Evolutionary conservation across 192 early-diverging fungal genomes (phyloP), one percentile per base, ranked within the genome.

Genomic region (Mortierella antarctica): DNA sequence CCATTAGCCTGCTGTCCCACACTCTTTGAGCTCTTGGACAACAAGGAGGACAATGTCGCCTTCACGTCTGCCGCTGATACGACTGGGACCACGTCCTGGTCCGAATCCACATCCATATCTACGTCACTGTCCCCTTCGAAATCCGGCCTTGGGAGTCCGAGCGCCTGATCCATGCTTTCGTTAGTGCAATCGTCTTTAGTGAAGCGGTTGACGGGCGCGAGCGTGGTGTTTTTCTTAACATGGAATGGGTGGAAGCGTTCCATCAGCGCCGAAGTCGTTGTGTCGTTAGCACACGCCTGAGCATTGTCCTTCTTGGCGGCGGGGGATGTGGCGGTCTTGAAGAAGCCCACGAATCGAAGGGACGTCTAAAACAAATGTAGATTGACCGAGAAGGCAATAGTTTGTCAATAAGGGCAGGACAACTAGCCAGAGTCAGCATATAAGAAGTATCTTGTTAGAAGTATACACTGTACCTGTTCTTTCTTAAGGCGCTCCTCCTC

Each of bases 231-330:
- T 10, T 87, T 82, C 57, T 89, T 91, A n/a, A 86, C 71, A 69
- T 88, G 86, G 66, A 92, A 93, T 31, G 88, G 86, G 5, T 79
- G 88, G 60, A 93, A 93, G 6, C 82, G 74, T 7, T 83, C 70
- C 42, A 60, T 60, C 14, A 86, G 85, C 14, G 77, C 44, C 11
- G 65, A n/a, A 7, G 58, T 18, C 20, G 65, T 20, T 0, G 59
- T 12, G 50, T 82, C 73, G 63, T 59, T 64, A 6, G 20, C 41
- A 13, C 56, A 52, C 2, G 51, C 4, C 58, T 69, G 58, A 49
- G 56, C 56, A 21, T 31, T 23, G 44, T 81, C 77, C 49, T 57
- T 83, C 61, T 85, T 84, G 39, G 40, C 48, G n/a, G 62, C 65
- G 1, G 60, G 47, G 21, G 67, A 39, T 7, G 83, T 9, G 18